phyloP scores from a whole-genome alignment of 148 eudicot species.

The Heliamphora exappendiculata region DNA sequence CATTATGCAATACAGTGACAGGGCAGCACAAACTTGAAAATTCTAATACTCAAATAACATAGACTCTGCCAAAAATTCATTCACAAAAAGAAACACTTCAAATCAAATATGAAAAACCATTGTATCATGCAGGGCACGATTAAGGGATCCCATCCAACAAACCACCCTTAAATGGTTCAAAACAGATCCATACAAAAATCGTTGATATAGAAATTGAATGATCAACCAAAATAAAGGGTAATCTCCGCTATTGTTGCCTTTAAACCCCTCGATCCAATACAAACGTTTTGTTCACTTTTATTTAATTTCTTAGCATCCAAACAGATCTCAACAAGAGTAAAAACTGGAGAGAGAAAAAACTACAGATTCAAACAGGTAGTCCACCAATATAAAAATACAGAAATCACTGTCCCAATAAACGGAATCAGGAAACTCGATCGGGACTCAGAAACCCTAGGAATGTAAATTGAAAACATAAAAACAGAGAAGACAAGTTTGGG shows the following conservation, averaged over 20 bases:
- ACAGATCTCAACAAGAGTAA: not conserved
- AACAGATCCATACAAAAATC: too few species aligned
- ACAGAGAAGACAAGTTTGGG: not conserved
- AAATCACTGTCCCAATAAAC: not conserved
- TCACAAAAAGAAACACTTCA: not conserved
- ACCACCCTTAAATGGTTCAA: too few species aligned
- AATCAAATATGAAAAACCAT: not conserved
- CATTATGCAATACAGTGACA: too few species aligned
- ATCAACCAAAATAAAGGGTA: not conserved
- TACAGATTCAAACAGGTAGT: not conserved
- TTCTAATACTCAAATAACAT: not conserved
- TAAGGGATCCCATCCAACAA: not conserved
- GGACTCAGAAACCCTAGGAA: not conserved
- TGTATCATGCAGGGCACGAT: not conserved
- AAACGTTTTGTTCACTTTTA: not conserved
- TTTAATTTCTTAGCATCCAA: not conserved
- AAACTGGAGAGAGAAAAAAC: not conserved
- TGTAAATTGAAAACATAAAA: not conserved
- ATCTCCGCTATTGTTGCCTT: not conserved
- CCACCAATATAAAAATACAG: not conserved
- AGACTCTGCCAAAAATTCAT: not conserved
- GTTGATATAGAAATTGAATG: too few species aligned
- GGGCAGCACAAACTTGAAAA: not conserved
- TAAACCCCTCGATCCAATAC: not conserved
- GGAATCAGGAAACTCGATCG: not conserved